Percentiles rank a stretch among this genome's conserved stretches.
These are phyloP conservation scores for Durusdinium trenchii DNA, from an alignment of 73 alveolate genomes.

Conservation along the genomic window DNA sequence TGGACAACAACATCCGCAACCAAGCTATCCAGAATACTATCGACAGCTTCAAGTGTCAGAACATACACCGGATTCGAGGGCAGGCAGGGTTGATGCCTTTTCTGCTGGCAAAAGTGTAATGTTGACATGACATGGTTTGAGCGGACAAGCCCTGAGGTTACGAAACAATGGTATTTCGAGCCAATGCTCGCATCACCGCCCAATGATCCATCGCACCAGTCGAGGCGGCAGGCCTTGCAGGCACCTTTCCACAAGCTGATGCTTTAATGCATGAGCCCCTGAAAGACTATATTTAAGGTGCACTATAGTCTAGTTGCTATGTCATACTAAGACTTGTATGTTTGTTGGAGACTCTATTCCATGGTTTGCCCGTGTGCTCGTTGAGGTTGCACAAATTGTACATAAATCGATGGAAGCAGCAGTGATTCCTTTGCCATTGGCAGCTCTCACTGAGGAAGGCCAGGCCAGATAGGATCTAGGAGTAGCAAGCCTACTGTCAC, in stretches of 20 bases:
- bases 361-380: not conserved
- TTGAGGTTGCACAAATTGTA: slow-evolving; percentile 5
- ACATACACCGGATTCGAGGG: slow-evolving; percentile 33
- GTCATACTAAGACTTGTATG: too few relatives aligned
- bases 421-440: slow-evolving; percentile 55
- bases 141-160: not conserved
- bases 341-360: too few relatives aligned
- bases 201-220: not conserved
- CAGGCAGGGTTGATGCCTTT: not conserved
- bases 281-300: too few relatives aligned
- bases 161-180: not conserved
- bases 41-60: slow-evolving; percentile 27
- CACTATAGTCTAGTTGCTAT: too few relatives aligned
- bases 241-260: not conserved
- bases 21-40: not conserved
- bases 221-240: slow-evolving; percentile 27
- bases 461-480: too few relatives aligned
- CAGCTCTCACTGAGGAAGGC: slow-evolving; percentile 33
- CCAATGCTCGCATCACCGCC: not conserved
- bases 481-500: too few relatives aligned
- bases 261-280: not conserved
- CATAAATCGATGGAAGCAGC: slow-evolving; percentile 24
- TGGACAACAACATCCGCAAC: not conserved
- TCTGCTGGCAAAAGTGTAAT: not conserved
- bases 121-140: not conserved